Base-by-base conservation (phyloP, 495 filamentous ascomycete genomes). In the Corynascus novoguineensis region DNA sequence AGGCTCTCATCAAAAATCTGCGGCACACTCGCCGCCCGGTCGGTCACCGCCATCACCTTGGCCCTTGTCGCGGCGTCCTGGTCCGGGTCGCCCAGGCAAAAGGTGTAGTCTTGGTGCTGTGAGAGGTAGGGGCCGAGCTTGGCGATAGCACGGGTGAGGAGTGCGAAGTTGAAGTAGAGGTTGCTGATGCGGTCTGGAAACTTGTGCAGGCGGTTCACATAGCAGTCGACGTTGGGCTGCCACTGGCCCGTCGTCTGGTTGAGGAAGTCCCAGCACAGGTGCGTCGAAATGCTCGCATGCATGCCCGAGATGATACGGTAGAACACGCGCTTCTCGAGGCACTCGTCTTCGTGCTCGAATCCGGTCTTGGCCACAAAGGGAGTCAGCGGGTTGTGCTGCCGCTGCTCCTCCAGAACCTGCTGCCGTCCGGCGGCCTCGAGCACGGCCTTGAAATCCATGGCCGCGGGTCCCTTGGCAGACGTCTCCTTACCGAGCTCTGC, bases 141-240 rank as follows among this genome's bases (percentile, higher is more conserved):
- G 21, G 86, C 85, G 51, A 96, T 79, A 19, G 93, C 93, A 60
- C 93, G 90, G 8, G 91, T 83, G 21, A 98, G 78, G 28, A 98
- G 80, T 0, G 93, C 93, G 68, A 96, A 98, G 79, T 98, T 96
- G 78, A 98, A 98, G 75, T 97, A 98, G 56, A 97, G 82, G 70
- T 98, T 98, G 53, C 92, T 92, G 66, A 97, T 86, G 50, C 91
- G 87, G 60, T 98, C 93, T 0, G 92, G 91, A 63, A 89, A 83
- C 8, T 78, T 77, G 65, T 93, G 86, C 17, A 98, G 81, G 12
- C 93, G 86, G 19, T 84, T 76, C 68, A 87, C 83, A 79, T 93
- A 98, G 78, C 93, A 98, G 63, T 81, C 78, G 31, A 96, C 73
- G 63, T 98, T 98, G 14, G 93, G 95, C 44, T 86, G 83, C 93